Evolutionary conservation across 2,329 filamentous ascomycete genomes (phyloP).

Genomic region (Cercospora sp.): DNA sequence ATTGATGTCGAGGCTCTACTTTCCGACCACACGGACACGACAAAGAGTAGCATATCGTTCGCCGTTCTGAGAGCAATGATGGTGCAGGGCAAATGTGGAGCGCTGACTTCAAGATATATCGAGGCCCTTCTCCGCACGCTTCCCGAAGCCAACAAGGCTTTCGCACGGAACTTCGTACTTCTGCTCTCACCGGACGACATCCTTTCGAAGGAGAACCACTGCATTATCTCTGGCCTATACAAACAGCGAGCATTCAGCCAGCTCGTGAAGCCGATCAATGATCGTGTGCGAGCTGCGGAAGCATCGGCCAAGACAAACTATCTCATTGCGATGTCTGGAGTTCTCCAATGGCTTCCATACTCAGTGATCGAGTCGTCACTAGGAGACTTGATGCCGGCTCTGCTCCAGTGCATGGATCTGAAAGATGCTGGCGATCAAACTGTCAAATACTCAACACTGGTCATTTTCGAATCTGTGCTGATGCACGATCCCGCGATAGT

Average conservation of each 20-base stretch:
- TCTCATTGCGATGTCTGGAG: slow-evolving; percentile 63
- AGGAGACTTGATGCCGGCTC: slow-evolving; percentile 57
- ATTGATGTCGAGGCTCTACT: slow-evolving; percentile 45
- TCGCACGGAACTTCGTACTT: slow-evolving; percentile 60
- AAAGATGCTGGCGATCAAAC: slow-evolving; percentile 45
- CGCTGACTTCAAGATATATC: slow-evolving; percentile 46
- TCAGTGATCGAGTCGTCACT: slow-evolving; percentile 62
- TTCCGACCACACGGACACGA: slow-evolving; percentile 38
- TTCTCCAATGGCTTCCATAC: slow-evolving; percentile 61
- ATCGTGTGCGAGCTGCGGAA: slow-evolving; percentile 52
- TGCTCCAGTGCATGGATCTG: slow-evolving; percentile 63
- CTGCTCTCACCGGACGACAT: slow-evolving; percentile 63
- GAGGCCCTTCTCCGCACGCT: slow-evolving; percentile 54
- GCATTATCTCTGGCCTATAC: slow-evolving; percentile 61
- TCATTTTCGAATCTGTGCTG: slow-evolving; percentile 60
- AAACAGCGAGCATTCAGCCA: slow-evolving; percentile 66
- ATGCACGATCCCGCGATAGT: slow-evolving; percentile 56
- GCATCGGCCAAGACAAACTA: slow-evolving; percentile 58
- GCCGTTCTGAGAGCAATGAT: slow-evolving; percentile 63
- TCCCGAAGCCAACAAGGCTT: slow-evolving; percentile 46
- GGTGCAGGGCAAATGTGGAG: slow-evolving; percentile 54
- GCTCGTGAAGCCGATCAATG: slow-evolving; percentile 58
- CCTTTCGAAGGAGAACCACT: slow-evolving; percentile 61
- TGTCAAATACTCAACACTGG: slow-evolving; percentile 62
- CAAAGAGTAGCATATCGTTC: slow-evolving; percentile 58